Evolutionary conservation across 2,329 filamentous ascomycete genomes (phyloP), one percentile per base, ranked within the genome.

Genomic region (Fonsecaea multimorphosa): DNA sequence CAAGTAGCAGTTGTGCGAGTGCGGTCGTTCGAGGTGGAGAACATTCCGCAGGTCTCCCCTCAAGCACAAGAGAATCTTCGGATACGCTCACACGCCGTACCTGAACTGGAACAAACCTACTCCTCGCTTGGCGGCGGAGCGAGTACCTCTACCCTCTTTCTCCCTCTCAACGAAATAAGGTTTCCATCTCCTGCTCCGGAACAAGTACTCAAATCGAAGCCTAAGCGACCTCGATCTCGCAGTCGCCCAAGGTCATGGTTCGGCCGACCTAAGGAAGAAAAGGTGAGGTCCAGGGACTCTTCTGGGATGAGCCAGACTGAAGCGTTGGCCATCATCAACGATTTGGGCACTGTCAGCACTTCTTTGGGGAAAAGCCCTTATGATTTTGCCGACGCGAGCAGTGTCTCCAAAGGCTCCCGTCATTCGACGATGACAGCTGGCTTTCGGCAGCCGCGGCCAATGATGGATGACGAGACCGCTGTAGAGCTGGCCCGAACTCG

Each of bases 121-220:
- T 34, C 64, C 19, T 58, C 61, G 12, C 52, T 63, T 19, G 29
- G 68, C 36, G 61, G 63, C 57, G 49, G 54, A 38, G 51, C 57
- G 14, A 69, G 63, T 57, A 24, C 38, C 5, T 72, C 71, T 1
- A 67, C 34, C 53, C 57, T 72, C 9, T 55, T 58, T 61, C 61
- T 65, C 22, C 54, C 49, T 3, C 49, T 53, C 9, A 34, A 49
- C 8, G 69, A 71, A 1, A 32, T 72, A 38, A 66, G 70, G 24
- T 72, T 72, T 63, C 71, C 71, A 16, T 71, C 71, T 1, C 71
- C 71, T 34, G 58, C 58, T 9, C 66, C 71, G 12, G 67, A 68
- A 27, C 19, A 58, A 16, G 31, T 53, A 27, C 44, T 34, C 24
- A 49, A n/a, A n/a, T n/a, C n/a, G n/a, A n/a, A 46, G n/a, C 38